Conservation (phyloP, 164 flowering plant species). For the Kalanchoe fedtschenkoi region DNA sequence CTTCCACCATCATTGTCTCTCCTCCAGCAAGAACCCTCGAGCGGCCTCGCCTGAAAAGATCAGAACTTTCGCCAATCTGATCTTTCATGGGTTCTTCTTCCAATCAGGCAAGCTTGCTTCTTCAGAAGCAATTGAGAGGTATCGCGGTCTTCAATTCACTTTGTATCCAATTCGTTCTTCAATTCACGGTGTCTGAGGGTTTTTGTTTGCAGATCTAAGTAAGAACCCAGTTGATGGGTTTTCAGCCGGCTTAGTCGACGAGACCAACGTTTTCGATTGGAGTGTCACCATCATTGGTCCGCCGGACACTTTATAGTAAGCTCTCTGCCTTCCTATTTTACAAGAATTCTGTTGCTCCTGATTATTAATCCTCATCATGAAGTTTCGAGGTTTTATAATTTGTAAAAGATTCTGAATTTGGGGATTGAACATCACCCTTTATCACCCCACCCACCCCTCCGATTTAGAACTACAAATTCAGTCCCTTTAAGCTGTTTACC, state of each 20-base stretch:
- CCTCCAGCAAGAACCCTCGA: neutral
- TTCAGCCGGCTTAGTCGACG: neutral
- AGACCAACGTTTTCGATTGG: neutral
- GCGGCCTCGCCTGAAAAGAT: neutral
- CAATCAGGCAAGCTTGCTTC: constrained; percentile 4
- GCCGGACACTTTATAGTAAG: constrained; percentile 8
- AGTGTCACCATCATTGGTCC: constrained; percentile 5
- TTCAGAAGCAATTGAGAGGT: constrained; percentile 4
- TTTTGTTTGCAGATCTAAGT: constrained; percentile 1
- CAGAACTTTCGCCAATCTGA: neutral
- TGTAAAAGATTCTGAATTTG: neutral
- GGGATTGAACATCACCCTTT: neutral
- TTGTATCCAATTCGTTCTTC: neutral
- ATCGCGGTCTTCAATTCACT: too few relatives aligned
- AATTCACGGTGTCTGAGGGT: neutral
- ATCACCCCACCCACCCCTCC: too few relatives aligned
- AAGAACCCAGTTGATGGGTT: constrained; percentile 1
- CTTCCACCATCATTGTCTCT: too few relatives aligned
- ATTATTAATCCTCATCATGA: neutral
- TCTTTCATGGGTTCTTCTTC: neutral
- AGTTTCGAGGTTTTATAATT: neutral
- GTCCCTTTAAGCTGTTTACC: too few relatives aligned
- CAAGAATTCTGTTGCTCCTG: neutral
- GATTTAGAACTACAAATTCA: too few relatives aligned
- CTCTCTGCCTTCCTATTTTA: neutral